A percentile compares a stretch with the other conserved stretches of the same genome.
phyloP scores from a whole-genome alignment of 164 flowering plant species.

The Echeveria elegans region DNA sequence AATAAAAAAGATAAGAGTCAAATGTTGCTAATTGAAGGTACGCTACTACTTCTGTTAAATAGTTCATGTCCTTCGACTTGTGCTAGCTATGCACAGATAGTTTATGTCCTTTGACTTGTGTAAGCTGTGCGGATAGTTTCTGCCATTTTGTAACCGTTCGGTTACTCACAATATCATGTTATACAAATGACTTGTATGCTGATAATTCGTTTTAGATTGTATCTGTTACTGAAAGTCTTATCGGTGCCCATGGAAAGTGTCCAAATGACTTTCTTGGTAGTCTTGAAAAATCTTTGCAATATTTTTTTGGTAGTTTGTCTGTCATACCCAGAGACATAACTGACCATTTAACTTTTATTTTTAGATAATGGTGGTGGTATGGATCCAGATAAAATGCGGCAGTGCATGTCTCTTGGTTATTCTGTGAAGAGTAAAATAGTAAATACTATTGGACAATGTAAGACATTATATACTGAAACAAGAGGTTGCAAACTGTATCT shows the following conservation, averaged over 20 bases:
- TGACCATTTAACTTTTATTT: not conserved
- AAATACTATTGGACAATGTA: conserved; percentile 32
- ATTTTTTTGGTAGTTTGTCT: not conserved
- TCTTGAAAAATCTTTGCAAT: not conserved
- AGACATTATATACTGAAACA: not conserved
- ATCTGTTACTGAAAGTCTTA: not conserved
- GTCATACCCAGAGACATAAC: not conserved
- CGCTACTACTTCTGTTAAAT: not conserved
- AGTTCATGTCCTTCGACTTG: not conserved
- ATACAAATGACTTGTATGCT: not conserved
- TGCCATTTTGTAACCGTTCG: not conserved
- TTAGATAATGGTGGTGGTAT: conserved; percentile 23
- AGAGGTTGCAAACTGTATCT: not conserved
- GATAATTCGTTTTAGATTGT: not conserved
- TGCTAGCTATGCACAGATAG: no score
- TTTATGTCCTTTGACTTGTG: not conserved
- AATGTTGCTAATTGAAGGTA: conserved; percentile 90
- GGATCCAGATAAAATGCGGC: conserved; percentile 17
- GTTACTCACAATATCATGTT: not conserved
- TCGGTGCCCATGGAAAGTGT: not conserved
- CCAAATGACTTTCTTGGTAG: not conserved
- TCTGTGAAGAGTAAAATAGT: conserved; percentile 52
- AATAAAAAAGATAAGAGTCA: conserved; percentile 55
- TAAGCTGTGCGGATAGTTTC: not conserved
- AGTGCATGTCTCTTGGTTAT: conserved; percentile 15